Evolutionary conservation across 305 asterid species (phyloP).

Genomic region (Rubia tinctorum): DNA sequence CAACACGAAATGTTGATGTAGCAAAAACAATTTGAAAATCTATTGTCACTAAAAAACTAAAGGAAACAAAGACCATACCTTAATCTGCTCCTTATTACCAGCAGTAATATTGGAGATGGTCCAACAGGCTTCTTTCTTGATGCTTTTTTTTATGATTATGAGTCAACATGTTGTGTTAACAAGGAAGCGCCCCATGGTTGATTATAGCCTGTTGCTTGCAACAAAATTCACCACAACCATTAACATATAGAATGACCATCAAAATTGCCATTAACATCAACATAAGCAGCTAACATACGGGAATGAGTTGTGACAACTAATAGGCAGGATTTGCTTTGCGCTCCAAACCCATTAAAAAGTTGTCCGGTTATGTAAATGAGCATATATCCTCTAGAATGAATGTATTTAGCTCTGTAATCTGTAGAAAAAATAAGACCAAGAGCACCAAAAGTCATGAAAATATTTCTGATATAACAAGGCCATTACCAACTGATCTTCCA

Average conservation of each 20-base stretch:
- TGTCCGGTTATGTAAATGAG: conserved; percentile 3
- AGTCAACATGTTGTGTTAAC: conserved; percentile 59
- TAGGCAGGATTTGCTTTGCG: conserved; percentile 30
- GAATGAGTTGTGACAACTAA: conserved; percentile 1
- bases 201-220: conserved; percentile 72
- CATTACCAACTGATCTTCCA: conserved; percentile 82
- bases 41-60: no score
- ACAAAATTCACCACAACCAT: not conserved
- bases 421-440: conserved; percentile 13
- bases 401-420: conserved; percentile 93
- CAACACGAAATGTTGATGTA: no score
- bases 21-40: not conserved
- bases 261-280: no score
- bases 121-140: conserved; percentile 95
- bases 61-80: conserved; percentile 35
- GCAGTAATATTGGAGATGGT: conserved; percentile 91
- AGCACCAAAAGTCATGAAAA: conserved; percentile 9
- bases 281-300: no score
- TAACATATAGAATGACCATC: no score
- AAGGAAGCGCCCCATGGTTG: conserved; percentile 50
- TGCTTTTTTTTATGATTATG: conserved; percentile 59
- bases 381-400: conserved; percentile 69
- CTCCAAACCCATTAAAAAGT: conserved; percentile 30
- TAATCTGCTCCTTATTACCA: conserved; percentile 80
- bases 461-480: conserved; percentile 1